Conservation (phyloP, 805 yeast genomes). For the Myxozyma mucilagina region DNA sequence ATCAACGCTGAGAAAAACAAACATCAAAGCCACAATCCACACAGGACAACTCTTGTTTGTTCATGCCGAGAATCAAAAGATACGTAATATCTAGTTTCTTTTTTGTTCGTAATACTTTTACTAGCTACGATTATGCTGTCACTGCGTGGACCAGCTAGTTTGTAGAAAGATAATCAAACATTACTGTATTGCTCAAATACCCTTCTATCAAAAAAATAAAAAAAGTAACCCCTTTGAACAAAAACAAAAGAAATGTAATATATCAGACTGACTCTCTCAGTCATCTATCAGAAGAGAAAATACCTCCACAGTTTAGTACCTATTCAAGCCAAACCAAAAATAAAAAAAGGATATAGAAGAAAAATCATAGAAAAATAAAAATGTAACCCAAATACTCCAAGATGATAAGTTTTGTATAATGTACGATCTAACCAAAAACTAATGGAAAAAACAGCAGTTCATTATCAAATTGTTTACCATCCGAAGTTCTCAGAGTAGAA, state of each 20-base stretch:
- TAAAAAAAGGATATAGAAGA: background rate
- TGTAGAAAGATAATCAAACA: background rate
- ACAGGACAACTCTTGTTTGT: too few species aligned
- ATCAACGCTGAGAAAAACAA: too few species aligned
- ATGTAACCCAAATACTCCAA: background rate
- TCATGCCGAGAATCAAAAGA: background rate
- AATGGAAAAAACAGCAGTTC: background rate
- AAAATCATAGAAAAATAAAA: background rate
- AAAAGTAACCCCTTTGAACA: background rate
- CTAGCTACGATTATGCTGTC: too few species aligned
- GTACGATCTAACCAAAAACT: slow-evolving; percentile 1
- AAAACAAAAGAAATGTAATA: background rate
- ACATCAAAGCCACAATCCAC: too few species aligned
- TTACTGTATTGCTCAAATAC: background rate
- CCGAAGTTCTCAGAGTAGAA: slow-evolving; percentile 39
- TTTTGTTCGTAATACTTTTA: too few species aligned
- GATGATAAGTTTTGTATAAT: background rate
- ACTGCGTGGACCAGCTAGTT: background rate
- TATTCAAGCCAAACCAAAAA: background rate
- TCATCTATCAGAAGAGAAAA: background rate
- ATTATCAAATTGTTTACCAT: slow-evolving; percentile 33
- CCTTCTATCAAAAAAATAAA: background rate
- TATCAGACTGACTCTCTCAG: background rate
- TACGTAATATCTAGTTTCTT: too few species aligned
- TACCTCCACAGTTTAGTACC: background rate